phyloP scores from a whole-genome alignment of 352 stramenopile species.

The Globisporangium parvum region DNA sequence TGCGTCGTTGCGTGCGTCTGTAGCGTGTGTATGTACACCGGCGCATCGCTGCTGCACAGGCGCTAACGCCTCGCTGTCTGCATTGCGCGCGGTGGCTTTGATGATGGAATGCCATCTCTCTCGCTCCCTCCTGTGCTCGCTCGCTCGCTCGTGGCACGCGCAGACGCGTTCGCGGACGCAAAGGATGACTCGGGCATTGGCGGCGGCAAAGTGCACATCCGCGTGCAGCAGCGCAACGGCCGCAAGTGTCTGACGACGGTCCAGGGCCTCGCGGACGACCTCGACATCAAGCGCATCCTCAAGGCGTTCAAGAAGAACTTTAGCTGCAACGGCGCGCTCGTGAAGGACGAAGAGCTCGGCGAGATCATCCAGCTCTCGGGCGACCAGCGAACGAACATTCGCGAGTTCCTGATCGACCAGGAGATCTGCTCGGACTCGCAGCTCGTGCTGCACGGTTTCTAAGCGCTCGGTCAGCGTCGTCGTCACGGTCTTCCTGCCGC shows the following conservation, averaged over 20 bases:
- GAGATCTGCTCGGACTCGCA: constrained; percentile 96
- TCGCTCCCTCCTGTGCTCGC: constrained; percentile 3
- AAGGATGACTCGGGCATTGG: constrained; percentile 85
- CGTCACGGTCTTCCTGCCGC: no score
- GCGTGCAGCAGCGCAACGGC: constrained; percentile 99
- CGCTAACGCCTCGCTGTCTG: not conserved
- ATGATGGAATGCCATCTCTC: not conserved
- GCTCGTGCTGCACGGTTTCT: constrained; percentile 98
- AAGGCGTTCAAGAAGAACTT: constrained; percentile 99
- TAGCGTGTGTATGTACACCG: no score
- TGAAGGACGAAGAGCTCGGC: constrained; percentile 96
- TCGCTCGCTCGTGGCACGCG: not conserved
- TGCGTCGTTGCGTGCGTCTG: constrained; percentile 24
- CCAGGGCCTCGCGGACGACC: constrained; percentile 95
- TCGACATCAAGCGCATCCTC: constrained; percentile 99
- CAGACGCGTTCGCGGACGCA: constrained; percentile 85
- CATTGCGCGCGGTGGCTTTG: no score
- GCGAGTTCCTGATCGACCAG: constrained; percentile 98
- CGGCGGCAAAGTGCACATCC: constrained; percentile 94
- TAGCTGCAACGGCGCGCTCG: constrained; percentile 98
- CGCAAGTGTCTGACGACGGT: constrained; percentile 99
- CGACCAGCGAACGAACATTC: constrained; percentile 99
- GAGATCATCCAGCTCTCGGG: constrained; percentile 99
- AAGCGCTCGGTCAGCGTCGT: constrained; percentile 29
- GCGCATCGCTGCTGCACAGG: not conserved